Evolutionary conservation across 257 asterid species (phyloP), one percentile per base, ranked within the genome.

Genomic region (Cynanchum wilfordii): DNA sequence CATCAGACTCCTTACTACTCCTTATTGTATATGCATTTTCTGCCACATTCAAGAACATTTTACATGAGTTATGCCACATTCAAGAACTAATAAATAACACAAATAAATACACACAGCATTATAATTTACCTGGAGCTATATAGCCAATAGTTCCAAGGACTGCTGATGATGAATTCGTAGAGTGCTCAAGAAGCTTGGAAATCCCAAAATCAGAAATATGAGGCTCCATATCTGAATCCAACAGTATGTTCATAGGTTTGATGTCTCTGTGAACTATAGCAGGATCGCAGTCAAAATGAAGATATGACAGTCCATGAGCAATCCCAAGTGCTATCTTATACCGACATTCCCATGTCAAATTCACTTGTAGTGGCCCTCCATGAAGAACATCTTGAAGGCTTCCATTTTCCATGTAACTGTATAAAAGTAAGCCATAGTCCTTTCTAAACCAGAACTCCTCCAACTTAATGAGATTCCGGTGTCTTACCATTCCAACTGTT

Each of bases 201-300:
- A 89, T 87, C 72, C 97, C 97, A 60, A 91, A 91, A 81, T 91
- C 97, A 0, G 97, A 88, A 69, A 91, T 86, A 78, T 85, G 97
- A 38, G 97, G 89, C 85, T 84, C 96, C 73, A 89, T 70, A 3
- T 89, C 93, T 3, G 87, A 80, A 74, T 91, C 97, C 80, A 91
- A 77, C 42, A 91, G 77, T 74, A 91, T 87, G 78, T 91, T 91
- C 88, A 81, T 88, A 8, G 97, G 93, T 76, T 91, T 91, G 72
- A 91, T 88, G 59, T 91, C 96, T 29, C 86, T 85, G 74, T 91
- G 97, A 3, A 91, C 73, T 56, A 91, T 91, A 54, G 89, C 79
- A 73, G 97, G 97, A 83, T 82, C 88, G 47, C 96, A 86, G 80
- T 91, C 97, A 51, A 86, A 91, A 72, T 91, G 97, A 72, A 91